Evolutionary conservation across 148 eudicot genomes (phyloP).

Genomic region (Chenopodium formosanum): DNA sequence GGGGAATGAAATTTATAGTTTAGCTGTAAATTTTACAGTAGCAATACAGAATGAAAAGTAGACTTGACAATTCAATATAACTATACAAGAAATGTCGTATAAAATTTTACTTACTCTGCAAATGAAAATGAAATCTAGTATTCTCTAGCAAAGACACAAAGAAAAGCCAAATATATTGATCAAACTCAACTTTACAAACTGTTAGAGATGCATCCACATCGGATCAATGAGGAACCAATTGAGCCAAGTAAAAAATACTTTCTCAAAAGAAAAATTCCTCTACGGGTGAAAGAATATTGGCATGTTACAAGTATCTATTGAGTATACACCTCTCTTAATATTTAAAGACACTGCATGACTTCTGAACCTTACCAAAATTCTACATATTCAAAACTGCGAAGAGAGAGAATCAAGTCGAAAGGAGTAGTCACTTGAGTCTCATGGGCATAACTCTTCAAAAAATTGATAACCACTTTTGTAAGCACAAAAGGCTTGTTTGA

Average conservation of each 20-base stretch:
- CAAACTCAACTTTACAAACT: slow-evolving; percentile 24
- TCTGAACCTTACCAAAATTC: slow-evolving; percentile 22
- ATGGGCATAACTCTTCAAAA: neutral
- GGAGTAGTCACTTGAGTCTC: slow-evolving; percentile 14
- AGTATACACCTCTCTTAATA: slow-evolving; percentile 25
- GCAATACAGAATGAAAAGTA: neutral
- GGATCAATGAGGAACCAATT: neutral
- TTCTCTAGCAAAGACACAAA: slow-evolving; percentile 2
- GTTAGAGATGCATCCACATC: slow-evolving; percentile 16
- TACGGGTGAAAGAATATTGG: slow-evolving; percentile 11
- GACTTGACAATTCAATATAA: neutral
- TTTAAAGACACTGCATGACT: slow-evolving; percentile 17
- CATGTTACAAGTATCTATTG: slow-evolving; percentile 24
- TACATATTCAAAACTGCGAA: slow-evolving; percentile 21
- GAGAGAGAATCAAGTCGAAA: slow-evolving; percentile 17
- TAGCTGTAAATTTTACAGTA: slow-evolving; percentile 19
- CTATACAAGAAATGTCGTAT: neutral
- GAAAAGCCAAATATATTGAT: slow-evolving; percentile 2
- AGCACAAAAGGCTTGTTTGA: neutral
- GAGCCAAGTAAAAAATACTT: slow-evolving; percentile 15
- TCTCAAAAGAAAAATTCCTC: slow-evolving; percentile 16
- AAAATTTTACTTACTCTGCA: neutral
- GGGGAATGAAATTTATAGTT: slow-evolving; percentile 2
- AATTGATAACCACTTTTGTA: neutral
- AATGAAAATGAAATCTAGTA: neutral